phyloP scores from a whole-genome alignment of 164 flowering plant genomes.

The Euptelea pleiosperma region DNA sequence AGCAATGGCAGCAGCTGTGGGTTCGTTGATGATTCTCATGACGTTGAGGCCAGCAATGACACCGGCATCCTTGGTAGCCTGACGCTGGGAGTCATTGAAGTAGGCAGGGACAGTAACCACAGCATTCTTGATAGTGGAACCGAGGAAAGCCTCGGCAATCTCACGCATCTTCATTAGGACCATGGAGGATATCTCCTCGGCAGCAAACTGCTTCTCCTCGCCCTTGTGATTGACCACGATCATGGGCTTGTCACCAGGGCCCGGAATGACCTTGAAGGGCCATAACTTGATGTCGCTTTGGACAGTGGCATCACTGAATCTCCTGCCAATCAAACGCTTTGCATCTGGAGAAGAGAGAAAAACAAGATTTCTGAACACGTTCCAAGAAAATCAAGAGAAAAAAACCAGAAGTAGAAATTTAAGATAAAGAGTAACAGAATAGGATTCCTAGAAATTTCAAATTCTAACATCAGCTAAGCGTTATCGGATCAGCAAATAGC shows the following conservation, averaged over 20 bases:
- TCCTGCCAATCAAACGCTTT: constrained; percentile 48
- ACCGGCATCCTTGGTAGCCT: constrained; percentile 47
- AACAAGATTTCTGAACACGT: background rate
- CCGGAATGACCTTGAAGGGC: constrained; percentile 37
- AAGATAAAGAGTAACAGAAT: no score
- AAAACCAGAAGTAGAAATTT: no score
- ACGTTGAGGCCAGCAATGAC: constrained; percentile 41
- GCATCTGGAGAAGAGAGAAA: constrained; percentile 28
- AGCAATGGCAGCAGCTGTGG: constrained; percentile 56
- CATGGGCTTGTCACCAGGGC: constrained; percentile 40
- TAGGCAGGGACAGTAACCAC: constrained; percentile 40
- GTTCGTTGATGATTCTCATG: constrained; percentile 41
- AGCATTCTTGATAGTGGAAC: constrained; percentile 30
- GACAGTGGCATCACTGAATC: constrained; percentile 33
- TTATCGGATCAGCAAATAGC: no score
- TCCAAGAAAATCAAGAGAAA: no score
- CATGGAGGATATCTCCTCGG: constrained; percentile 40
- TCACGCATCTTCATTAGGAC: constrained; percentile 45
- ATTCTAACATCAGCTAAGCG: no score
- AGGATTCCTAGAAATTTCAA: no score
- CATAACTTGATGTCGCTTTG: constrained; percentile 39
- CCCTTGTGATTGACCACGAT: constrained; percentile 28
- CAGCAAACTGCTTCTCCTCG: constrained; percentile 31
- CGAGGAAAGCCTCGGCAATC: constrained; percentile 47
- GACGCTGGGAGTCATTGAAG: constrained; percentile 39